Base-by-base conservation (phyloP, 2,329 filamentous ascomycete genomes). In the Didymella arachidicola region DNA sequence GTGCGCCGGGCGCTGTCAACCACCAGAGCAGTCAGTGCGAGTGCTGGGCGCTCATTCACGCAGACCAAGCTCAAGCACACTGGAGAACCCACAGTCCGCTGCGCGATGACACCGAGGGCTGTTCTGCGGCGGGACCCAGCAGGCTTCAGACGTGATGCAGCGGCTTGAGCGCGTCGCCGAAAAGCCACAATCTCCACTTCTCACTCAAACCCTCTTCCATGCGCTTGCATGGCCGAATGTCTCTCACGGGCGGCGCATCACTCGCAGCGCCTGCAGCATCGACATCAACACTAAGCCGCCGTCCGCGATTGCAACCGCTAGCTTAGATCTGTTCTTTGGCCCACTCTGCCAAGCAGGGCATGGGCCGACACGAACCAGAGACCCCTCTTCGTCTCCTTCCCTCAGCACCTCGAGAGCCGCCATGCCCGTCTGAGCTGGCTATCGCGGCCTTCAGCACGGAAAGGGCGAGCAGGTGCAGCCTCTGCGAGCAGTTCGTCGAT, bases 221-320 rank as follows among this genome's bases (percentile, higher is more conserved):
- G 42, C 25, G 41, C 26, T 36, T 47, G 26, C 51, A 36, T 41
- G 51, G 27, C 38, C 16, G 12, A 32, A 41, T 45, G 48, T 58
- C 55, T 53, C 55, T 53, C 44, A n/a, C 44, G 44, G 49, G 38
- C 44, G 29, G 26, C 22, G 22, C 22, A 58, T 58, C 49, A 53
- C 55, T 43, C 38, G 48, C 48, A 46, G 52, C 44, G 34, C 49
- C 47, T 52, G 50, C 46, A 50, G 53, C 44, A 36, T 51, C 46
- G 43, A 45, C 42, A 34, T 52, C 43, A 57, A 45, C 57, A 64
- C 60, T 57, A 71, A 68, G 65, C 65, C 66, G 69, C 69, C 68
- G 59, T 56, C 63, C 60, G 57, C 56, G 63, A 72, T 70, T 68
- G 69, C 64, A 48, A 67, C 69, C 65, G 58, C 64, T 62, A 62